phyloP scores from a whole-genome alignment of 352 stramenopile species.

The Peronospora farinosa region DNA sequence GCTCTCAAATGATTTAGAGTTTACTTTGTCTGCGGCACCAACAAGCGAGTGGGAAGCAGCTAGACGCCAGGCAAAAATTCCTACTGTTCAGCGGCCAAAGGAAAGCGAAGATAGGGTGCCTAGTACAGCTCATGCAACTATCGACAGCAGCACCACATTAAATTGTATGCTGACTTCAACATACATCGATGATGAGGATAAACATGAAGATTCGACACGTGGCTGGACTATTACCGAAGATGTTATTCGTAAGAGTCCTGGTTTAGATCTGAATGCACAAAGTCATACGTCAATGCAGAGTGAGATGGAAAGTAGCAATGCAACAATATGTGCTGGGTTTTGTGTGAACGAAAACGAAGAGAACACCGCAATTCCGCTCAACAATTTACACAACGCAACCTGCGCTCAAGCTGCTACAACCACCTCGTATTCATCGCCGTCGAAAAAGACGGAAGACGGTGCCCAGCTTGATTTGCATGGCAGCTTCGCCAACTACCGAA shows the following conservation, averaged over 20 bases:
- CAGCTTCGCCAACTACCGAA: constrained; percentile 23
- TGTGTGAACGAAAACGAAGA: not conserved
- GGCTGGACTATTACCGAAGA: constrained; percentile 26
- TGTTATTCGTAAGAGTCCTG: constrained; percentile 6
- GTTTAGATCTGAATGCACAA: constrained; percentile 6
- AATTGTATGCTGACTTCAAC: not conserved
- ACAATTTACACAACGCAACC: constrained; percentile 5
- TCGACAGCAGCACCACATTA: constrained; percentile 4
- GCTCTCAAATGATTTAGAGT: constrained; percentile 45
- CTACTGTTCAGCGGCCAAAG: constrained; percentile 9
- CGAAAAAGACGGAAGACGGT: constrained; percentile 9
- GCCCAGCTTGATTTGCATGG: constrained; percentile 8
- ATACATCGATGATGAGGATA: constrained; percentile 6
- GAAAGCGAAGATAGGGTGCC: constrained; percentile 1
- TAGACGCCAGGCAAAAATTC: constrained; percentile 29
- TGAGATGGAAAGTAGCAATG: constrained; percentile 7
- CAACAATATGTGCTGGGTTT: not conserved
- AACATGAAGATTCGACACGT: constrained; percentile 13
- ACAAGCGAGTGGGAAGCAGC: constrained; percentile 40
- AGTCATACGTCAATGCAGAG: constrained; percentile 1
- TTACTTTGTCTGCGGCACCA: constrained; percentile 30
- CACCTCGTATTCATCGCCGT: not conserved
- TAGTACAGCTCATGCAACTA: constrained; percentile 1
- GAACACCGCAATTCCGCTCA: constrained; percentile 1
- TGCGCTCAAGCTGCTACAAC: constrained; percentile 4